These are phyloP conservation scores for Diplodia corticola DNA, from an alignment of 2,329 filamentous ascomycete genomes.

Conservation along the genomic window DNA sequence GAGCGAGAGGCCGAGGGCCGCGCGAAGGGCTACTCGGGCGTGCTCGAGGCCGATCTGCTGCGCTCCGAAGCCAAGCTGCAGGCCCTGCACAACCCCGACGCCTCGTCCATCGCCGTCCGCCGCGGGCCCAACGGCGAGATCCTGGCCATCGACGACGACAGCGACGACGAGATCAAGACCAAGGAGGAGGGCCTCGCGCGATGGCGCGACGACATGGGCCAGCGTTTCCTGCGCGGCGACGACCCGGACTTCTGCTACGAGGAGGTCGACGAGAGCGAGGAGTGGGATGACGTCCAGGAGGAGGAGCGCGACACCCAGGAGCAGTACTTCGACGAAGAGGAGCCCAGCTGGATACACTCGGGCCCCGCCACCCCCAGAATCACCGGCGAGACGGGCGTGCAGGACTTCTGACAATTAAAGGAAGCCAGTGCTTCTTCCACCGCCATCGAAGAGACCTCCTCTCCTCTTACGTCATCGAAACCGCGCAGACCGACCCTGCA, in stretches of 20 bases:
- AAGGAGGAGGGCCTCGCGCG: constrained; percentile 67
- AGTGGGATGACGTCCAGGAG: constrained; percentile 66
- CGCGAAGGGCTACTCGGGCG: constrained; percentile 73
- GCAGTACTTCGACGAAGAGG: constrained; percentile 77
- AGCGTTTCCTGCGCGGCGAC: constrained; percentile 71
- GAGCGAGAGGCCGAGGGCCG: constrained; percentile 75
- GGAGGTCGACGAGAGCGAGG: constrained; percentile 68
- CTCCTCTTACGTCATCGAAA: neutral
- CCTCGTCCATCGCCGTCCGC: constrained; percentile 52
- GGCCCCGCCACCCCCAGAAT: constrained; percentile 34
- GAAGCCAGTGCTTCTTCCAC: neutral
- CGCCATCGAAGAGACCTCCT: neutral
- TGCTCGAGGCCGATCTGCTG: constrained; percentile 74
- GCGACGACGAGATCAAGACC: constrained; percentile 57
- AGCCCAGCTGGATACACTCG: constrained; percentile 62
- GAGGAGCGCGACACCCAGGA: constrained; percentile 67
- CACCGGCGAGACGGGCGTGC: constrained; percentile 50
- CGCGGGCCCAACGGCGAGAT: constrained; percentile 58
- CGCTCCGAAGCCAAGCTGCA: constrained; percentile 75
- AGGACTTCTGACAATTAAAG: constrained; percentile 44
- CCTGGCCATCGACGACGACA: constrained; percentile 58
- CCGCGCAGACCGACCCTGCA: constrained; percentile 2
- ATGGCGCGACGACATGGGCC: constrained; percentile 72
- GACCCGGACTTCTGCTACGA: constrained; percentile 80
- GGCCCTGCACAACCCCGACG: constrained; percentile 57